Base-by-base conservation (phyloP, 1,284 basidiomycete genomes). In the Singerocomus rubriflavus region DNA sequence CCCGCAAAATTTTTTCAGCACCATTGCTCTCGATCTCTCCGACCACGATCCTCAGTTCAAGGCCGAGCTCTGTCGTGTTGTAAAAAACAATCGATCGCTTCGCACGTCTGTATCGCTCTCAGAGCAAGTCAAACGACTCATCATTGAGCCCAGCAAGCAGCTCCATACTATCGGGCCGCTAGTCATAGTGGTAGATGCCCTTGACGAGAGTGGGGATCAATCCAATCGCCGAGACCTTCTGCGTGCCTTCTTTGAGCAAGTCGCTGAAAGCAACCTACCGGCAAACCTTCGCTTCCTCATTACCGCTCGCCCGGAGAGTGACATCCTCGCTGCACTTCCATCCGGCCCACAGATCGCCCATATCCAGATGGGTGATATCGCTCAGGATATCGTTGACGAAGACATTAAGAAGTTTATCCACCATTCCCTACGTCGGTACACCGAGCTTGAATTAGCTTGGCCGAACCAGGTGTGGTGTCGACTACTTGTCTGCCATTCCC, bases 161-260 rank as follows among this genome's bases (percentile, higher is more conserved):
- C 50, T 60, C 1, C 33, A 62, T 38, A n/a, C 47, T 1, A 50
- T 63, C 4, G 59, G 57, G 1, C 61, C 59, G 3, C 8, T 57
- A 1, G 26, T 62, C 30, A 17, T 60, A 2, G 53, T 60, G 1
- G 39, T 64, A 1, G 61, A 63, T 29, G 61, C 59, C 8, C 49
- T 60, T 6, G 59, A 60, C 14, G 59, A 64, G 45, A 60, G 59
- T n/a, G 61, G 58, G 1, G 58, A 63, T 21, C 59, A 8, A 16
- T 6, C 44, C n/a, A 48, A 26, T 42, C 61, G 59, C 25, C 50
- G 44, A 4, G 29, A 46, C 2, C 43, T 60, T 27, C 29, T 60
- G 7, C 48, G 35, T 3, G 40, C 40, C 17, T 11, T 64, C 30
- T 42, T 42, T 8, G 43, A 53, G 12, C 49, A 57, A 17, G 27